Base-by-base conservation (phyloP, 2,329 filamentous ascomycete species). In the Fusarium nisikadoi region DNA sequence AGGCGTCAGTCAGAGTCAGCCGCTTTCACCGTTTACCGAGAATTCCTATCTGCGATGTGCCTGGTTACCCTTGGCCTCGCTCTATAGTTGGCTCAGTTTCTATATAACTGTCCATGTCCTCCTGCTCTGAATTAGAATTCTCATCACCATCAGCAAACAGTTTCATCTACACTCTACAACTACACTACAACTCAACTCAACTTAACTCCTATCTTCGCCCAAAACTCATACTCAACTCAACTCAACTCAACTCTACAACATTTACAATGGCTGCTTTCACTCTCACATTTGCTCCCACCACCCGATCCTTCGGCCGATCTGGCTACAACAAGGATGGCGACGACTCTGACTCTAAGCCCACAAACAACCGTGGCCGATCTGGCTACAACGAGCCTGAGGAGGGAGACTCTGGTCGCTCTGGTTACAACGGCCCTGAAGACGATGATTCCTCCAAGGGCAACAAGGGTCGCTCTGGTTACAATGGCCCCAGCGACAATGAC, bases 401-500 rank as follows among this genome's bases (percentile, higher is more conserved):
- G 64, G 78, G 73, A 74, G 78, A 81, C 76, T 79, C 80, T 55
- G 83, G 83, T 75, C 83, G 83, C 73, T 80, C 79, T 55, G 82
- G 82, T 61, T 83, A 84, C 78, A 84, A 84, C 73, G 78, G 76
- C 66, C 73, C 75, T 52, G 79, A 75, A 79, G 72, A 74, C 20
- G 72, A 74, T 42, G 66, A 72, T 65, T 69, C 77, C 57, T 73
- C 65, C 38, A 50, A 80, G 76, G 77, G 80, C 77, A 79, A 81
- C 81, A 79, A 79, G 68, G 81, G 81, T 75, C 83, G 79, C 77
- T 83, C 80, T 59, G 82, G 83, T 62, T 84, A 84, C 80, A 84
- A 84, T 77, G 79, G 81, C 62, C 80, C 80, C 72, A 77, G 74
- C 61, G 74, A 76, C 66, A 79, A 81, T 65, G 79, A 81, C 62